Conservation (phyloP, 257 asterid genomes). For the Solanum piurae region DNA sequence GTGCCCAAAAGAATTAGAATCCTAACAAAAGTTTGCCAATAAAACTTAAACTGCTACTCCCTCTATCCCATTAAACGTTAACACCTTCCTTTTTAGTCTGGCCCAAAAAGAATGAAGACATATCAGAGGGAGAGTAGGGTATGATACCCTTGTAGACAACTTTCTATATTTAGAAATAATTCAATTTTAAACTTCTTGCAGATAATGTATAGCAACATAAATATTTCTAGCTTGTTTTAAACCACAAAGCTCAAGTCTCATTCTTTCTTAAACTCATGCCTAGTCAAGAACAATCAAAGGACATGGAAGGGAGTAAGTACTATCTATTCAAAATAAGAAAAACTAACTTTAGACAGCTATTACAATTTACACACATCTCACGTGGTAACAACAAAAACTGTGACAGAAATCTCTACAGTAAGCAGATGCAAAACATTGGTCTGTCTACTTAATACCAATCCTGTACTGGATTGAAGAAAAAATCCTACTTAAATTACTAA, state of each 20-base stretch:
- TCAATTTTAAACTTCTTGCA: not conserved
- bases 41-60: not conserved
- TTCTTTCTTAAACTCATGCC: not conserved
- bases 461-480: not conserved
- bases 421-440: not conserved
- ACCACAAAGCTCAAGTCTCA: not conserved
- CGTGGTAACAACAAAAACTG: not conserved
- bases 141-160: not conserved
- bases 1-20: not conserved
- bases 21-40: not conserved
- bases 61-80: not conserved
- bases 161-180: not conserved
- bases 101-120: not conserved
- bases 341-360: not conserved
- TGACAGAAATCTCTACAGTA: not conserved
- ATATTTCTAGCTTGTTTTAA: not conserved
- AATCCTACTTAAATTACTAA: not conserved
- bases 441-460: not conserved
- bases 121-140: not conserved
- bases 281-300: not conserved
- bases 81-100: not conserved
- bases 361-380: not conserved
- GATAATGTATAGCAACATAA: not conserved
- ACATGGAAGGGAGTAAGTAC: not conserved
- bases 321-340: not conserved